These are phyloP conservation scores for Plenodomus lindquistii DNA, from an alignment of 2,329 filamentous ascomycete species.

Conservation along the genomic window DNA sequence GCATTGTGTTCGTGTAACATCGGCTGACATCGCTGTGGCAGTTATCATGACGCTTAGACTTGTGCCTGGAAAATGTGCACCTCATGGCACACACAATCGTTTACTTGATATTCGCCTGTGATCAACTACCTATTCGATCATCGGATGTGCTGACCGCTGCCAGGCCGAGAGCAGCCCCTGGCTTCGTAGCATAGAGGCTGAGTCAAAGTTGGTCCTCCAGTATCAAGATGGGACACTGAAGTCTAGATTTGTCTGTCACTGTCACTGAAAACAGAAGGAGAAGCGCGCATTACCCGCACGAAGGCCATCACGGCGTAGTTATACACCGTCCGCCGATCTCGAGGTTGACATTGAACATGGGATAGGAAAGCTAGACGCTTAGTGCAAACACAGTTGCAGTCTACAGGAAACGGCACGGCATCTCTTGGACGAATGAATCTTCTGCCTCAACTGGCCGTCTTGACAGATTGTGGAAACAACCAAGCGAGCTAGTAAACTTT, in stretches of 20 bases:
- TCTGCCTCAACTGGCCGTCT: too few relatives aligned
- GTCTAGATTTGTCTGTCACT: neutral
- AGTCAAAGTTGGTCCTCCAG: neutral
- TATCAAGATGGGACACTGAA: neutral
- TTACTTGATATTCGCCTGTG: slow-evolving; percentile 1
- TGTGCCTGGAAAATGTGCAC: neutral
- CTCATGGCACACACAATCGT: slow-evolving; percentile 1
- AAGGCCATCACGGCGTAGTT: slow-evolving; percentile 2
- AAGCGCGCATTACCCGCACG: neutral
- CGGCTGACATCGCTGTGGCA: slow-evolving; percentile 3
- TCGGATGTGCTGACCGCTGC: neutral
- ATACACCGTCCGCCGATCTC: slow-evolving; percentile 1
- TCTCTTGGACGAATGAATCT: too few relatives aligned
- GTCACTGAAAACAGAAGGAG: neutral
- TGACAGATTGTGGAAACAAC: too few relatives aligned
- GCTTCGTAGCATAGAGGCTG: neutral
- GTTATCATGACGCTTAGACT: slow-evolving; percentile 18
- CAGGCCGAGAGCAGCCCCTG: neutral
- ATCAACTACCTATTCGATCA: neutral
- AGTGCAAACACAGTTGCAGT: neutral
- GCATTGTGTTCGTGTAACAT: slow-evolving; percentile 5
- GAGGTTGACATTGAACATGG: neutral
- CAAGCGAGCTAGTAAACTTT: too few relatives aligned
- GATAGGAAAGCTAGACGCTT: neutral
- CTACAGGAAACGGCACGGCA: neutral